Evolutionary conservation across 441 rosid genomes (phyloP).

Genomic region (Isatis lusitanica): DNA sequence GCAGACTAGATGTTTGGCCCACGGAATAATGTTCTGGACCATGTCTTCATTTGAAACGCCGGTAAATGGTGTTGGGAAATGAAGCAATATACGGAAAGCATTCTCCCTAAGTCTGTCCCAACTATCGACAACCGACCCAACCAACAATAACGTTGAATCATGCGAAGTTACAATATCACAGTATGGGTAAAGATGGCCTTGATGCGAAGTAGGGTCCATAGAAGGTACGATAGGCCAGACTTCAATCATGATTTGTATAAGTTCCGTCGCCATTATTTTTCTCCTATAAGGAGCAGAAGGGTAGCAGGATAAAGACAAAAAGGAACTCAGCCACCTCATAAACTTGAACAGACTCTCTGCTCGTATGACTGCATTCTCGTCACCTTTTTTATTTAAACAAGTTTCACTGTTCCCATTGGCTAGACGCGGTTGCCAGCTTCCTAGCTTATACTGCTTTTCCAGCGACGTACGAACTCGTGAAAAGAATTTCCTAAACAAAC

Average conservation of each 20-base stretch:
- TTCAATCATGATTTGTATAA: slow-evolving; percentile 77
- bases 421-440: slow-evolving; percentile 60
- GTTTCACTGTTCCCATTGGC: slow-evolving; percentile 31
- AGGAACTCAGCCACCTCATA: slow-evolving; percentile 90
- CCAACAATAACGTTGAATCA: slow-evolving; percentile 71
- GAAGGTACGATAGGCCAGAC: slow-evolving; percentile 73
- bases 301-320: slow-evolving; percentile 87
- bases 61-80: slow-evolving; percentile 93
- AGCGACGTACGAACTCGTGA: slow-evolving; percentile 86
- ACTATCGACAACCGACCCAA: slow-evolving; percentile 94
- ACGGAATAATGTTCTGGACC: slow-evolving; percentile 65
- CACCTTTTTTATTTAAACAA: slow-evolving; percentile 34
- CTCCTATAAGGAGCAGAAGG: slow-evolving; percentile 98
- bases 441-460: slow-evolving; percentile 87
- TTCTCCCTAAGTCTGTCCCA: slow-evolving; percentile 94
- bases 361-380: slow-evolving; percentile 45
- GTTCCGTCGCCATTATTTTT: slow-evolving; percentile 96
- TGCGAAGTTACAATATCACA: slow-evolving; percentile 67
- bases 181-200: slow-evolving; percentile 65
- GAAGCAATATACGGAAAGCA: slow-evolving; percentile 84
- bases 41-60: slow-evolving; percentile 72
- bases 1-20: slow-evolving; percentile 91
- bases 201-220: slow-evolving; percentile 46
- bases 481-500: slow-evolving; percentile 90
- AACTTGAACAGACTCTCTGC: slow-evolving; percentile 78